Evolutionary conservation across 2,329 filamentous ascomycete genomes (phyloP).

Genomic region (Cordyceps fumosorosea): DNA sequence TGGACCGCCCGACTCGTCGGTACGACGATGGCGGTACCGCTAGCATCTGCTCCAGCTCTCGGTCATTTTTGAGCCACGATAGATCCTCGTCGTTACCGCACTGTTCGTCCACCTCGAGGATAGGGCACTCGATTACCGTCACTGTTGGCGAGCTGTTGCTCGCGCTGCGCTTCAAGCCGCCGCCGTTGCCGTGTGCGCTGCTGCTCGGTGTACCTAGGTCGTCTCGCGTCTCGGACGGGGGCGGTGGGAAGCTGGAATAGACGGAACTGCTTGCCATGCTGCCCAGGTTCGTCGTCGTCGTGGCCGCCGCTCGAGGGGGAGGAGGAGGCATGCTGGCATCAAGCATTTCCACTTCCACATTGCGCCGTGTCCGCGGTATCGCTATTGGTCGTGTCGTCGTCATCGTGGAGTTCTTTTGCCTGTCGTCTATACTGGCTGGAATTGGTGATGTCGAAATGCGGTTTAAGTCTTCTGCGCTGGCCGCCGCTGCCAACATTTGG

Average conservation of each 20-base stretch:
- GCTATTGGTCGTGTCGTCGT: background rate
- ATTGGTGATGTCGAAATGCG: background rate
- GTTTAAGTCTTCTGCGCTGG: background rate
- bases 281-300: background rate
- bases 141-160: conserved; percentile 5
- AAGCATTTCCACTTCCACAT: conserved; percentile 7
- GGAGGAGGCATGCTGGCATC: conserved; percentile 4
- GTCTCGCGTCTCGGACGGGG: background rate
- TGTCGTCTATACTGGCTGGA: background rate
- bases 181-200: background rate
- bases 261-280: background rate
- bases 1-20: background rate
- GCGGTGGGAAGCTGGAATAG: background rate
- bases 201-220: background rate
- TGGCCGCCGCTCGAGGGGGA: background rate
- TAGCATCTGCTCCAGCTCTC: background rate
- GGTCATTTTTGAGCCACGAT: conserved; percentile 19
- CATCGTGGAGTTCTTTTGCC: background rate
- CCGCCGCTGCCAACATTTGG: background rate
- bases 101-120: conserved; percentile 24
- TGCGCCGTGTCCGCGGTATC: background rate
- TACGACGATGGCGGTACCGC: conserved; percentile 3
- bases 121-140: conserved; percentile 2
- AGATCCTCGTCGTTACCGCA: conserved; percentile 21
- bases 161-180: background rate